These are phyloP conservation scores for Penicillium odoratum DNA, from an alignment of 495 filamentous ascomycete genomes.

Conservation along the genomic window DNA sequence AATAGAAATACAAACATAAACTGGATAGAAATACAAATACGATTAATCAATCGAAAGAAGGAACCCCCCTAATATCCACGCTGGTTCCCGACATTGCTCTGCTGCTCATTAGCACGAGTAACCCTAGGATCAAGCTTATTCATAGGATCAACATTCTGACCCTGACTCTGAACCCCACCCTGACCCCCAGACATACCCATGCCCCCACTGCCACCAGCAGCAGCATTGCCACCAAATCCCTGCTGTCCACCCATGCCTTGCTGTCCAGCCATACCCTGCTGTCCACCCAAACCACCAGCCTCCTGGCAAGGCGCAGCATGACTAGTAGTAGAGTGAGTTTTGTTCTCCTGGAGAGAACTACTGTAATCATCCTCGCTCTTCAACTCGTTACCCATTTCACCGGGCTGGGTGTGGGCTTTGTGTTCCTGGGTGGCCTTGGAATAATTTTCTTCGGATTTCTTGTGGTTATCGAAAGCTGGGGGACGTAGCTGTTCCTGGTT, in stretches of 20 bases:
- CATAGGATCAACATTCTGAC: neutral
- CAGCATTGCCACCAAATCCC: neutral
- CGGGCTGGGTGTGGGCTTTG: neutral
- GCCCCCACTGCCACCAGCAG: neutral
- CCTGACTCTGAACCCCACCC: neutral
- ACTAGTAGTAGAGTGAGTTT: constrained; percentile 12
- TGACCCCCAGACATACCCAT: neutral
- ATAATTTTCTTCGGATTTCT: neutral
- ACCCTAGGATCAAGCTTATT: constrained; percentile 14
- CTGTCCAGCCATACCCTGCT: too few relatives aligned
- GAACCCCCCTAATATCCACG: neutral
- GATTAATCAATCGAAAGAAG: neutral
- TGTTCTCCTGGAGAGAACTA: constrained; percentile 19
- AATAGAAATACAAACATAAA: too few relatives aligned
- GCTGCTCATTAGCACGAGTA: constrained; percentile 1
- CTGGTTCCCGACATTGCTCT: constrained; percentile 10
- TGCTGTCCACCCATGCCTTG: neutral
- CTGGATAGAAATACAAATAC: too few relatives aligned
- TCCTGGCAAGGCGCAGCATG: constrained; percentile 11
- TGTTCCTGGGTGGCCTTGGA: neutral
- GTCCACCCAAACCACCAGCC: neutral
- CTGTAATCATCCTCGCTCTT: neutral
- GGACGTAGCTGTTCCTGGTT: neutral
- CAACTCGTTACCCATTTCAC: neutral
- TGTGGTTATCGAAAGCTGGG: neutral